phyloP scores from a whole-genome alignment of 148 eudicot species.

The Vaccinium vitisidaea region DNA sequence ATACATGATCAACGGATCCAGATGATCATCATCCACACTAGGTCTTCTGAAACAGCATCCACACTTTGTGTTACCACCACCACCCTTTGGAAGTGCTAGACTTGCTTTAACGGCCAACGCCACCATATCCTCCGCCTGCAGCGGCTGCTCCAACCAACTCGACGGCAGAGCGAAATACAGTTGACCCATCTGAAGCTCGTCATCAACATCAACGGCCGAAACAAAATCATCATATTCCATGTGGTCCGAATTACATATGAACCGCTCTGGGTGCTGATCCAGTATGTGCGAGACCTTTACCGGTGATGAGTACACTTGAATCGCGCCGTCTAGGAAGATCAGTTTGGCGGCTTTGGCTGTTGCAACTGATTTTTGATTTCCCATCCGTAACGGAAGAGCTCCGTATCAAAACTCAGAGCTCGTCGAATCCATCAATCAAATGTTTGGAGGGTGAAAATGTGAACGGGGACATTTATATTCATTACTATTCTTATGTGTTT shows the following conservation, averaged over 20 bases:
- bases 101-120: constrained; percentile 38
- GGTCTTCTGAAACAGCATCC: neutral
- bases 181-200: constrained; percentile 32
- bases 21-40: neutral
- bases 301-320: constrained; percentile 26
- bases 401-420: neutral
- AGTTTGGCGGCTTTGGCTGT: constrained; percentile 43
- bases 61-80: neutral
- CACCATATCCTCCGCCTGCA: constrained; percentile 43
- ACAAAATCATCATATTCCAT: constrained; percentile 35
- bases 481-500: neutral
- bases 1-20: neutral
- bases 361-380: neutral
- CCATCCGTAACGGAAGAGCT: neutral
- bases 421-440: neutral
- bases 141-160: constrained; percentile 22
- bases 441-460: neutral
- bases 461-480: neutral
- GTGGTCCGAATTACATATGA: constrained; percentile 36
- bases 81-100: constrained; percentile 2
- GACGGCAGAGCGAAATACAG: constrained; percentile 37
- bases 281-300: constrained; percentile 26
- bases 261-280: neutral
- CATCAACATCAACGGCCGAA: constrained; percentile 16
- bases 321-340: constrained; percentile 27